These are phyloP conservation scores for Haplosporangium sp. DNA, from an alignment of 371 early-diverging fungal species.

Conservation along the genomic window DNA sequence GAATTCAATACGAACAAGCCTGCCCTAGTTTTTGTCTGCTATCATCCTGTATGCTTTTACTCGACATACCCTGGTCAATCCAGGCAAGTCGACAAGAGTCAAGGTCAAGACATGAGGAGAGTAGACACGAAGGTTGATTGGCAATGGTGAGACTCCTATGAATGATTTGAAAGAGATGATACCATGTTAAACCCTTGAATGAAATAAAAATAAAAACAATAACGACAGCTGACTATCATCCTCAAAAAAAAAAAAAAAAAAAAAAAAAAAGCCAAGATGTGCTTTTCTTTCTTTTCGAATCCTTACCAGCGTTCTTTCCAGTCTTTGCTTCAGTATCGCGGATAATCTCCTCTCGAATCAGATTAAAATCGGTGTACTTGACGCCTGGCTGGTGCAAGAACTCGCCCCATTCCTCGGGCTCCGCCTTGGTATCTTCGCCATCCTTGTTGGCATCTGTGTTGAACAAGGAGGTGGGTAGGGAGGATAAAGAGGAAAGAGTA, in stretches of 20 bases:
- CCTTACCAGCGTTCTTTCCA: slow-evolving; percentile 84
- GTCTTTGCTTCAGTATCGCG: slow-evolving; percentile 94
- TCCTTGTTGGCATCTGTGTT: slow-evolving; percentile 15
- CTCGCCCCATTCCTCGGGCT: slow-evolving; percentile 96
- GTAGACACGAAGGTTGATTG: slow-evolving; percentile 96
- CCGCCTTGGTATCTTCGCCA: slow-evolving; percentile 60
- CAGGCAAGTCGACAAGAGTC: slow-evolving; percentile 98
- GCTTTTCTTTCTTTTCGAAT: no score
- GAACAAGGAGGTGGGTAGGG: neutral
- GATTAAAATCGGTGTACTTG: slow-evolving; percentile 92
- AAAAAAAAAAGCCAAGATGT: no score
- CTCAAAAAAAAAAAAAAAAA: no score
- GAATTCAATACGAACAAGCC: neutral
- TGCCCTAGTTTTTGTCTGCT: neutral
- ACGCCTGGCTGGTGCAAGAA: slow-evolving; percentile 95
- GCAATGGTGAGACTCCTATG: slow-evolving; percentile 87
- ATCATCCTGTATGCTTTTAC: neutral
- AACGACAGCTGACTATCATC: no score
- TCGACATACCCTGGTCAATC: slow-evolving; percentile 86
- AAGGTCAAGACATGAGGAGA: slow-evolving; percentile 97
- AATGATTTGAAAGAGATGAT: neutral
- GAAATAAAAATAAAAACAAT: no score
- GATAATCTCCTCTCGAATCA: slow-evolving; percentile 95
- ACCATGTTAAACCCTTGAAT: neutral
- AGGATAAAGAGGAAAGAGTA: neutral